Conservation (phyloP, 1,284 basidiomycete genomes). For the Ceratobasidium sp. region DNA sequence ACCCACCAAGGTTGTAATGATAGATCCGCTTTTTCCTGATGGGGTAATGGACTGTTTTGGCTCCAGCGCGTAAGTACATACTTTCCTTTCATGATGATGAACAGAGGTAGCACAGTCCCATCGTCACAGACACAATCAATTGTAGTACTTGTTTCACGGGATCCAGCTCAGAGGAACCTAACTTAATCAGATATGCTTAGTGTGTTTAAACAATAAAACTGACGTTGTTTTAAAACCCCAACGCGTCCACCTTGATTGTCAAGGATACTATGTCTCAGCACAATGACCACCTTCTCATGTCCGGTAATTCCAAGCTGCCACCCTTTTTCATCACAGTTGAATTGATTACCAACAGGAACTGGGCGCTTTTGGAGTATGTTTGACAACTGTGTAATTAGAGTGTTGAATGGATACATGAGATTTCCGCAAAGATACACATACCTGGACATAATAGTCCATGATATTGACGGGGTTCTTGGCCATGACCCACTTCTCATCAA, state of each 20-base stretch:
- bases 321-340: conserved; percentile 42
- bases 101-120: conserved; percentile 9
- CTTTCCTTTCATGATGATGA: conserved; percentile 31
- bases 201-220: neutral
- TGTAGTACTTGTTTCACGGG: conserved; percentile 1
- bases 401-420: too few relatives aligned
- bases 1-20: too few relatives aligned
- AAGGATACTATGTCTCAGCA: neutral
- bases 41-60: conserved; percentile 14
- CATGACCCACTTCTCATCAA: too few relatives aligned
- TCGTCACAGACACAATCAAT: conserved; percentile 5
- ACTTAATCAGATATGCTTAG: neutral
- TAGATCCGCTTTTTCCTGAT: too few relatives aligned
- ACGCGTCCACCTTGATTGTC: neutral
- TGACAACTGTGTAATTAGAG: too few relatives aligned
- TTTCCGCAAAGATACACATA: too few relatives aligned
- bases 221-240: neutral
- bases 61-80: neutral
- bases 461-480: too few relatives aligned
- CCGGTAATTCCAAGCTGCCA: conserved; percentile 8
- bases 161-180: neutral
- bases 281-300: neutral
- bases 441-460: too few relatives aligned
- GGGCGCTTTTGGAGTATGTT: too few relatives aligned
- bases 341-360: too few relatives aligned